A percentile compares a stretch with the other conserved stretches of the same genome.
phyloP scores from a whole-genome alignment of 169 alveolate genomes.

The Plasmodium gonderi region DNA sequence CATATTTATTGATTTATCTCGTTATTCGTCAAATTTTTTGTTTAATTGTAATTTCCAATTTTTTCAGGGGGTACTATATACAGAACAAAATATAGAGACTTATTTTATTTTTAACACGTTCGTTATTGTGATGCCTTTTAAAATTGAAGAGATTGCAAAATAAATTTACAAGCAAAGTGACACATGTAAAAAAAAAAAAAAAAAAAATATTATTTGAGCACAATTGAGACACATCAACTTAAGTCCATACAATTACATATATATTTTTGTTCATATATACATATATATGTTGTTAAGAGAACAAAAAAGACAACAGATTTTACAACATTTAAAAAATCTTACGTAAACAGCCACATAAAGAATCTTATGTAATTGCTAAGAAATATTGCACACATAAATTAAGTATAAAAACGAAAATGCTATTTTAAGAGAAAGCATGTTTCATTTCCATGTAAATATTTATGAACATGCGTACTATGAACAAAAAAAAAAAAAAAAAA shows the following conservation, averaged over 20 bases:
- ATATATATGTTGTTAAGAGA: background rate
- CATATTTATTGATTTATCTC: background rate
- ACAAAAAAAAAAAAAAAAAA: slow-evolving; percentile 26
- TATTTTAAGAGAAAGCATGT: background rate
- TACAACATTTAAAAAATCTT: slow-evolving; percentile 24
- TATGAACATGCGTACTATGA: background rate
- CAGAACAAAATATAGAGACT: background rate
- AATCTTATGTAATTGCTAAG: background rate
- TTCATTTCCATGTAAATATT: background rate
- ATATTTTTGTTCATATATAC: background rate
- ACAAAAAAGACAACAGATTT: slow-evolving; percentile 24
- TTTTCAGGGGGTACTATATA: background rate
- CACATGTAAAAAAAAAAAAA: background rate
- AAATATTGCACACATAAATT: background rate
- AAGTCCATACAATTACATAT: background rate
- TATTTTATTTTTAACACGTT: background rate
- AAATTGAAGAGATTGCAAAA: slow-evolving; percentile 1
- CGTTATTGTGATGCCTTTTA: background rate
- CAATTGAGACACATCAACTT: background rate
- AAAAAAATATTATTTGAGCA: background rate
- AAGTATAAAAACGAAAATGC: background rate
- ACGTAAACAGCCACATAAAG: background rate
- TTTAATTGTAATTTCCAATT: background rate
- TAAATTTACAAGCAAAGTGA: slow-evolving; percentile 1
- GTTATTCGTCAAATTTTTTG: background rate